Conservation (phyloP, 1,139 yeast species). For the Pichia sp. region DNA sequence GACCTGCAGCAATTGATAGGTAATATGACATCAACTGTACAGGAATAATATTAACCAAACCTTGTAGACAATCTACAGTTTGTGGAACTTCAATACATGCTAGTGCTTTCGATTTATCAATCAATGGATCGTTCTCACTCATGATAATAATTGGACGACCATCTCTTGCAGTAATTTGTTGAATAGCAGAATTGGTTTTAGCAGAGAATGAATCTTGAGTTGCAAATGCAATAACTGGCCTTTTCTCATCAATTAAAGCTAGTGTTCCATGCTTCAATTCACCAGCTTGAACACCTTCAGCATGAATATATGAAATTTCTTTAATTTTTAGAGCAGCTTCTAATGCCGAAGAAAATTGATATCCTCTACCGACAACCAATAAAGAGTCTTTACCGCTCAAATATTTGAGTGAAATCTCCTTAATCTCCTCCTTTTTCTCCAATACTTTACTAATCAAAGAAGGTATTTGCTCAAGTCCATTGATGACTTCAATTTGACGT, state of each 20-base stretch:
- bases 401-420: conserved; percentile 62
- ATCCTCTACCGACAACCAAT: conserved; percentile 92
- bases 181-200: conserved; percentile 90
- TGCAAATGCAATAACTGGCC: conserved; percentile 94
- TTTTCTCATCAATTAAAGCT: conserved; percentile 88
- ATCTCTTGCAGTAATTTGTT: conserved; percentile 94
- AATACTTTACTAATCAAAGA: conserved; percentile 76
- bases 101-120: conserved; percentile 48
- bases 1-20: conserved; percentile 92
- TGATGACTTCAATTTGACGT: conserved; percentile 81
- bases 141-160: conserved; percentile 95
- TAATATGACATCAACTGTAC: conserved; percentile 95
- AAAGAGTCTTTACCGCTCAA: conserved; percentile 80
- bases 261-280: conserved; percentile 98
- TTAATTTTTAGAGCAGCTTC: conserved; percentile 98
- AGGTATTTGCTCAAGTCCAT: conserved; percentile 79
- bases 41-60: conserved; percentile 89
- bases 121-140: conserved; percentile 72
- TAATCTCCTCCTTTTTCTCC: conserved; percentile 64
- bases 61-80: conserved; percentile 96
- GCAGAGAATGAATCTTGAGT: conserved; percentile 98
- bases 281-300: conserved; percentile 98
- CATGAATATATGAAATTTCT: conserved; percentile 97
- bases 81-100: conserved; percentile 84
- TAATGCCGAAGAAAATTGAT: conserved; percentile 93